These are phyloP conservation scores for Forsythia suspensa DNA, from an alignment of 257 asterid genomes.

Conservation along the genomic window DNA sequence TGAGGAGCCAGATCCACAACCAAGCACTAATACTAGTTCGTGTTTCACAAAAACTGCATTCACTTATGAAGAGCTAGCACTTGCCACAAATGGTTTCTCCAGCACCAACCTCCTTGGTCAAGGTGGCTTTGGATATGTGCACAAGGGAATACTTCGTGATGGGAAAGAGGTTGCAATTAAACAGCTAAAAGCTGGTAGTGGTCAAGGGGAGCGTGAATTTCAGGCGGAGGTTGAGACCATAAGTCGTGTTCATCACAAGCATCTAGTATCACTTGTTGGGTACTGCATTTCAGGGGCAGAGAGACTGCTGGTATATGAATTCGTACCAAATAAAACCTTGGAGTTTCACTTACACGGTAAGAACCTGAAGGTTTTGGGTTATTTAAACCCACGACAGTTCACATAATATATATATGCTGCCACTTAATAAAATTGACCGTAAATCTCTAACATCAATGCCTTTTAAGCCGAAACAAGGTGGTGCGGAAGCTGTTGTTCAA, in stretches of 20 bases:
- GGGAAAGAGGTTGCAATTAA: constrained; percentile 84
- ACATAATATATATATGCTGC: background rate
- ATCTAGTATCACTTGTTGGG: constrained; percentile 74
- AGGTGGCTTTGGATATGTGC: constrained; percentile 93
- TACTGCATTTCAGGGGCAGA: constrained; percentile 80
- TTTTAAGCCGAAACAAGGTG: background rate
- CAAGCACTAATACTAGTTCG: constrained; percentile 24
- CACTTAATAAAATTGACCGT: background rate
- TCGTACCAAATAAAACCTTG: constrained; percentile 67
- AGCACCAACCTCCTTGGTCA: constrained; percentile 69
- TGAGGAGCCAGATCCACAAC: constrained; percentile 31
- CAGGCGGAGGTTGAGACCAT: constrained; percentile 92
- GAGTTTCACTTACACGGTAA: constrained; percentile 92
- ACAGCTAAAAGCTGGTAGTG: constrained; percentile 76
- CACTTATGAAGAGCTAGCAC: constrained; percentile 71
- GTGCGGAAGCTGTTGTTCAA: background rate
- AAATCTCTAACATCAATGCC: background rate
- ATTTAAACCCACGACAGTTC: constrained; percentile 4
- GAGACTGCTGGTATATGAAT: constrained; percentile 83
- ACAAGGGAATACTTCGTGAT: constrained; percentile 69
- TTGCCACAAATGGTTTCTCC: constrained; percentile 64
- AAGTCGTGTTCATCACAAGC: constrained; percentile 73
- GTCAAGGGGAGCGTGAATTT: constrained; percentile 97
- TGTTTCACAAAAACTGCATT: constrained; percentile 48
- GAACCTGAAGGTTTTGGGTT: constrained; percentile 20